A percentile compares a stretch with the other conserved stretches of the same genome.
These are phyloP conservation scores for Aspergillus homomorphus DNA, from an alignment of 495 filamentous ascomycete species.

Conservation along the genomic window DNA sequence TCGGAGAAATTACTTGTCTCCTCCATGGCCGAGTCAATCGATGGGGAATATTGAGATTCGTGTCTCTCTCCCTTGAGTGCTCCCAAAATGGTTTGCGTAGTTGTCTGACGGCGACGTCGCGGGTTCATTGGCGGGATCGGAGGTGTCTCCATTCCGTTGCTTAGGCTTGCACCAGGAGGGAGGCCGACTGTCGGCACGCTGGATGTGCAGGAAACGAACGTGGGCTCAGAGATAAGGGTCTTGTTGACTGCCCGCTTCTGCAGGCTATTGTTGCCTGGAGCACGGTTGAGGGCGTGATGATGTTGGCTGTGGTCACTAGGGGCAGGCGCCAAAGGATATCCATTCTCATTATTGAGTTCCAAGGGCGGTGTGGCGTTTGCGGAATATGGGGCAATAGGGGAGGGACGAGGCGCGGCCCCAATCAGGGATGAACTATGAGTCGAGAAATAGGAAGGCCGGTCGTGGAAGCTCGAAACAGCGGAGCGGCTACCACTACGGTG, in stretches of 20 bases:
- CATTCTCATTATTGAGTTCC: slow-evolving; percentile 35
- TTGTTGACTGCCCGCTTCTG: slow-evolving; percentile 70
- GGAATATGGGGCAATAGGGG: slow-evolving; percentile 53
- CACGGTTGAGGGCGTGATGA: slow-evolving; percentile 27
- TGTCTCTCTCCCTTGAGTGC: slow-evolving; percentile 44
- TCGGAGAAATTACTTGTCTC: slow-evolving; percentile 49
- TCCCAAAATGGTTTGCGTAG: slow-evolving; percentile 51
- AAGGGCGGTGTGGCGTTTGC: slow-evolving; percentile 57
- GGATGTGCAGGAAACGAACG: slow-evolving; percentile 72
- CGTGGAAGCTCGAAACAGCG: slow-evolving; percentile 38
- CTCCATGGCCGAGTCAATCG: slow-evolving; percentile 32
- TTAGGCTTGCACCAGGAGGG: slow-evolving; percentile 47
- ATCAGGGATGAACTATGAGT: slow-evolving; percentile 39
- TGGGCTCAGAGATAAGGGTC: slow-evolving; percentile 78
- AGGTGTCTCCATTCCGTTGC: slow-evolving; percentile 44
- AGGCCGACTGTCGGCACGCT: slow-evolving; percentile 65
- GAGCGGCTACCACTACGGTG: slow-evolving; percentile 49
- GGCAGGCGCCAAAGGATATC: slow-evolving; percentile 19
- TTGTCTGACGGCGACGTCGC: slow-evolving; percentile 57
- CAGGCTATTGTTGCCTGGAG: slow-evolving; percentile 27
- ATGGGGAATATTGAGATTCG: slow-evolving; percentile 26
- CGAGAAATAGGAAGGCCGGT: slow-evolving; percentile 35
- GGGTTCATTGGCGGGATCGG: slow-evolving; percentile 71
- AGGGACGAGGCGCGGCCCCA: slow-evolving; percentile 49
- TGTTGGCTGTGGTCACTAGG: slow-evolving; percentile 17